These are phyloP conservation scores for Helminthosporium solani DNA, from an alignment of 2,329 filamentous ascomycete genomes.

Conservation along the genomic window DNA sequence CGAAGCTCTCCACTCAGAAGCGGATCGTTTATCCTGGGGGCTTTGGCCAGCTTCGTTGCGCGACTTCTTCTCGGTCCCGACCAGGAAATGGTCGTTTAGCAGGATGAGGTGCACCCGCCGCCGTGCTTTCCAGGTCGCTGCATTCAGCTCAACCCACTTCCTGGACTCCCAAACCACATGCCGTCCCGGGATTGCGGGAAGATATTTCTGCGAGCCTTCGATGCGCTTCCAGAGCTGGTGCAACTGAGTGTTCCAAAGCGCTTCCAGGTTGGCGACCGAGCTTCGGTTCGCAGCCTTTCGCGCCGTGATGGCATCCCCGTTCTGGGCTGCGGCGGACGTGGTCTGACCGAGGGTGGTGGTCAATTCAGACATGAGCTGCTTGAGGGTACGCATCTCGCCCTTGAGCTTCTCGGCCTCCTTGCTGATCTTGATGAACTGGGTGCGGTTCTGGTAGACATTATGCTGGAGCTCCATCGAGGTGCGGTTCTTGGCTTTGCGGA, in stretches of 20 bases:
- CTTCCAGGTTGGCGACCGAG: constrained; percentile 75
- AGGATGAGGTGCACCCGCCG: constrained; percentile 88
- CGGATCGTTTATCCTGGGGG: constrained; percentile 42
- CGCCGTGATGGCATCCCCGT: constrained; percentile 43
- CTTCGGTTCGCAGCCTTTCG: constrained; percentile 75
- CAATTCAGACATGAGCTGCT: constrained; percentile 88
- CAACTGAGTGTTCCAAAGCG: constrained; percentile 66
- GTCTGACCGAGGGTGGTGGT: constrained; percentile 55
- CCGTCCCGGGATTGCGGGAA: constrained; percentile 85
- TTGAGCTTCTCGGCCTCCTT: constrained; percentile 99
- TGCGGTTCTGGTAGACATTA: constrained; percentile 94
- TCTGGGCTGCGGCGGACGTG: constrained; percentile 43
- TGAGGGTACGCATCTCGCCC: constrained; percentile 87
- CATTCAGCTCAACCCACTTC: constrained; percentile 94
- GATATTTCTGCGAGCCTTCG: constrained; percentile 96
- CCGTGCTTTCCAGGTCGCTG: constrained; percentile 92
- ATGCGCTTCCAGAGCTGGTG: constrained; percentile 92
- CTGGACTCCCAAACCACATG: constrained; percentile 93
- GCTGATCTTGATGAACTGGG: constrained; percentile 98
- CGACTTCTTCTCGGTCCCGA: constrained; percentile 93
- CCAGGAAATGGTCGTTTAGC: constrained; percentile 88
- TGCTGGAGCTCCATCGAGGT: constrained; percentile 85
- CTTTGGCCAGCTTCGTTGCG: constrained; percentile 66
- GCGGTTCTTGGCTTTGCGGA: constrained; percentile 74
- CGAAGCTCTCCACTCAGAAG: constrained; percentile 79